A percentile compares a stretch with the other conserved stretches of the same genome.
phyloP scores from a whole-genome alignment of 805 yeast species.

The Kuraishia floccosa region DNA sequence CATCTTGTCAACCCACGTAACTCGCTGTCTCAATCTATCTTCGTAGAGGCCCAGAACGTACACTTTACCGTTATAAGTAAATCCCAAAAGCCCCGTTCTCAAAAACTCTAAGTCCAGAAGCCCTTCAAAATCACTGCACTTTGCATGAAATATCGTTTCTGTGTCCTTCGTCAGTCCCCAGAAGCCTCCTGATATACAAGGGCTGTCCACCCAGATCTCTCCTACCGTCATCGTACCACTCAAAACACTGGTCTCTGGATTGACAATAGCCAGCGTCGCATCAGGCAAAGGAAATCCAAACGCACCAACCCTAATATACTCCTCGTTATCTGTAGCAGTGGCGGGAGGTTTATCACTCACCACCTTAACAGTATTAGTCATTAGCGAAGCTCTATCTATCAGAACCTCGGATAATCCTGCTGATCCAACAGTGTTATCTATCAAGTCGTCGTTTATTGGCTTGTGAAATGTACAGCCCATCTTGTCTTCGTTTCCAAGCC shows the following conservation, averaged over 20 bases:
- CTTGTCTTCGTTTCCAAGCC: slow-evolving; percentile 65
- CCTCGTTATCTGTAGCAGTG: slow-evolving; percentile 26
- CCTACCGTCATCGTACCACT: slow-evolving; percentile 78
- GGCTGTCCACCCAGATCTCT: slow-evolving; percentile 96
- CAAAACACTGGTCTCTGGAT: slow-evolving; percentile 78
- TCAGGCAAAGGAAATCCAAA: slow-evolving; percentile 95
- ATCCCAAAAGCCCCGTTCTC: slow-evolving; percentile 87
- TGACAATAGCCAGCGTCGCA: slow-evolving; percentile 86
- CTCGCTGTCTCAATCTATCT: slow-evolving; percentile 75
- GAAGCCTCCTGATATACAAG: slow-evolving; percentile 82
- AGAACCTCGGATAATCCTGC: slow-evolving; percentile 45
- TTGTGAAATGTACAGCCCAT: slow-evolving; percentile 37
- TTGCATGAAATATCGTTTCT: slow-evolving; percentile 68
- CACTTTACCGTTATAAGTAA: slow-evolving; percentile 76
- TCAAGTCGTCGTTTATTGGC: slow-evolving; percentile 23
- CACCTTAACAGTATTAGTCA: slow-evolving; percentile 61
- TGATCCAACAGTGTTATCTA: slow-evolving; percentile 16
- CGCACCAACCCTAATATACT: slow-evolving; percentile 65
- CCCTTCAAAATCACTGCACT: slow-evolving; percentile 65
- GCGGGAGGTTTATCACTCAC: slow-evolving; percentile 46
- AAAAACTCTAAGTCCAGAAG: slow-evolving; percentile 66
- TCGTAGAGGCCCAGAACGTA: slow-evolving; percentile 86
- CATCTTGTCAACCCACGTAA: slow-evolving; percentile 52
- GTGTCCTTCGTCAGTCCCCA: slow-evolving; percentile 66
- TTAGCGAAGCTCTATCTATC: slow-evolving; percentile 62